Percentiles rank a stretch among this genome's conserved stretches.
Conservation (phyloP, 75 land plant species). For the Picea glauca region DNA sequence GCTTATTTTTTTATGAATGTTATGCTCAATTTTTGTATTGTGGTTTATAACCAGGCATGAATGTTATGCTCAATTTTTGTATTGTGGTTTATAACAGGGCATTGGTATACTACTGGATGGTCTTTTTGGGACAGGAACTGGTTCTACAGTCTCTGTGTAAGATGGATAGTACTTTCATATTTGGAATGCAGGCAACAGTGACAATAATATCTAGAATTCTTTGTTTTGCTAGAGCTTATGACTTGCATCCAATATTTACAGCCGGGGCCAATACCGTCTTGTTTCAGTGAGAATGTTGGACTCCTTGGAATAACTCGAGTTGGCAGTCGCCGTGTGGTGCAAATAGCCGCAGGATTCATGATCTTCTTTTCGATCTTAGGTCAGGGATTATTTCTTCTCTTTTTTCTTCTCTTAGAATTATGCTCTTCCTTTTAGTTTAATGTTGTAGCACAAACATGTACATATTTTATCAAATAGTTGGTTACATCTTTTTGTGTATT, state of each 20-base stretch:
- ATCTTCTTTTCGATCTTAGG: constrained; percentile 59
- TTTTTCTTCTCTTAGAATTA: not conserved
- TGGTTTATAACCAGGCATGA: too few species aligned
- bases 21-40: too few species aligned
- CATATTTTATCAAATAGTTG: not conserved
- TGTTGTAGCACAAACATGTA: too few species aligned
- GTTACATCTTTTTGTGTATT: not conserved
- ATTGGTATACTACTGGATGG: constrained; percentile 88
- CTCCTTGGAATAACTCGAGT: constrained; percentile 64
- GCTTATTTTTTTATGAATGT: too few species aligned
- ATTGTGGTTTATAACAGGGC: constrained; percentile 47
- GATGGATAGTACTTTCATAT: constrained; percentile 14
- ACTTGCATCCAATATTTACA: constrained; percentile 8
- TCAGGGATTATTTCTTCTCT: constrained; percentile 8
- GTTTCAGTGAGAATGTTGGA: constrained; percentile 60
- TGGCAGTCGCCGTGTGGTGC: constrained; percentile 59
- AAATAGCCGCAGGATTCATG: constrained; percentile 58
- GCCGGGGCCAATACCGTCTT: constrained; percentile 9
- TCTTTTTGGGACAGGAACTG: constrained; percentile 89
- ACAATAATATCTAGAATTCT: not conserved
- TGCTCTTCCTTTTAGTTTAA: not conserved
- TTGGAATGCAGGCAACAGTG: not conserved
- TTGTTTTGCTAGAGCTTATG: constrained; percentile 2
- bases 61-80: not conserved
- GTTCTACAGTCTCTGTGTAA: constrained; percentile 97